phyloP scores from a whole-genome alignment of 345 rosid genomes.

The Geranium brycei region DNA sequence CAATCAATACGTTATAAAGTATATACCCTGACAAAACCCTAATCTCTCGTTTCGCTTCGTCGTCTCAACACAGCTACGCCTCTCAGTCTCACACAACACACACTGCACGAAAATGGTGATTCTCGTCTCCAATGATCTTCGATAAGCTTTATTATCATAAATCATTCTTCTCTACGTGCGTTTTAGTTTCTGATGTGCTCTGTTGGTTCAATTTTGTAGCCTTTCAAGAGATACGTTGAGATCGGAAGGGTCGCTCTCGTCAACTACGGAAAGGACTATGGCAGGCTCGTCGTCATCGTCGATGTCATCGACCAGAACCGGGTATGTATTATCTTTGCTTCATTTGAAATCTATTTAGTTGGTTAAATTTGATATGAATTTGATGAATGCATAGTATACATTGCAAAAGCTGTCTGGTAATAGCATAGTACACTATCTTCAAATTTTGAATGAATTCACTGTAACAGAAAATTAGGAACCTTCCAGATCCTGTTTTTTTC shows the following conservation, averaged over 20 bases:
- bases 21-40: slow-evolving; percentile 23
- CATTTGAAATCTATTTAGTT: not conserved
- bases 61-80: slow-evolving; percentile 1
- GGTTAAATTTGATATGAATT: not conserved
- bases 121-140: no score
- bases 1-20: not conserved
- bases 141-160: no score
- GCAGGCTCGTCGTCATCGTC: slow-evolving; percentile 78
- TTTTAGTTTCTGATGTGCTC: no score
- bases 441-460: no score
- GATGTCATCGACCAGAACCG: slow-evolving; percentile 84
- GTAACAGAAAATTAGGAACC: no score
- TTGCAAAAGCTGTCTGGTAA: no score
- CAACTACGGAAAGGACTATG: slow-evolving; percentile 78
- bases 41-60: not conserved
- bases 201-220: slow-evolving; percentile 19
- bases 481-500: no score
- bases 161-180: no score
- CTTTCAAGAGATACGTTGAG: slow-evolving; percentile 86
- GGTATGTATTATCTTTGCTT: slow-evolving; percentile 17
- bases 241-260: slow-evolving; percentile 80
- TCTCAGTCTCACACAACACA: not conserved
- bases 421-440: no score
- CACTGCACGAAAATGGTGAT: not conserved
- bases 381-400: not conserved